Evolutionary conservation across 768 basidiomycete species (phyloP), one percentile per base, ranked within the genome.

Genomic region (Rhodotorula toruloides): DNA sequence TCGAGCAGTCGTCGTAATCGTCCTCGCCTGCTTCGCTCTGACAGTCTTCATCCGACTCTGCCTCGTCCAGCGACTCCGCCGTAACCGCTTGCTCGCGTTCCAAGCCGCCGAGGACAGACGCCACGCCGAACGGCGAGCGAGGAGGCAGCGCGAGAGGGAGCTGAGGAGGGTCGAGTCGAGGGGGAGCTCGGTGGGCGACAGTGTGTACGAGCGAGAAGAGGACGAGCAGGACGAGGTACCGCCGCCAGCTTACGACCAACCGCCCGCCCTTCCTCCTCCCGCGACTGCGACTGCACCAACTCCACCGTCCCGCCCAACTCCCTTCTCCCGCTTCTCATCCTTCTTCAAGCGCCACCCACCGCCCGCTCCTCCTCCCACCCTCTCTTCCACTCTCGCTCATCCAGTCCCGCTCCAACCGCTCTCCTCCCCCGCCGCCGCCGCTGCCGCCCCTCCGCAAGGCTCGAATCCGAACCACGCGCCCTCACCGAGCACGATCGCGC

Each of bases 1-100:
- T 10, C 5, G 2, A 14, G 40, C 61, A 63, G 62, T 49, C 49
- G 58, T 64, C 49, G 55, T 58, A 40, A 50, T 64, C 3, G 48
- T 65, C 44, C 43, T 65, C 36, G 57, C 57, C n/a, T 43, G 58
- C 52, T 32, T 65, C 1, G 57, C 52, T 4, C 42, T 65, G 21
- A 53, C 44, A 14, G 44, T 44, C 36, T 27, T 65, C 16, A 27
- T 65, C 36, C 40, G 63, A 13, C n/a, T 65, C 42, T 4, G 37
- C 27, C 40, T 65, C 57, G 0, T 65, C 27, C 48, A 53, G 21
- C 56, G 63, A 27, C 25, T 52, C 19, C 27, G 63, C n/a, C 43
- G 37, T 12, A n/a, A 57, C 14, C 56, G 56, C 43, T 10, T 52
- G 14, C 39, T 13, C 5, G 29, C 47, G 27, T 13, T 50, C 32